These are phyloP conservation scores for Schizochytrium sp. DNA, from an alignment of 108 stramenopile genomes.

Conservation along the genomic window DNA sequence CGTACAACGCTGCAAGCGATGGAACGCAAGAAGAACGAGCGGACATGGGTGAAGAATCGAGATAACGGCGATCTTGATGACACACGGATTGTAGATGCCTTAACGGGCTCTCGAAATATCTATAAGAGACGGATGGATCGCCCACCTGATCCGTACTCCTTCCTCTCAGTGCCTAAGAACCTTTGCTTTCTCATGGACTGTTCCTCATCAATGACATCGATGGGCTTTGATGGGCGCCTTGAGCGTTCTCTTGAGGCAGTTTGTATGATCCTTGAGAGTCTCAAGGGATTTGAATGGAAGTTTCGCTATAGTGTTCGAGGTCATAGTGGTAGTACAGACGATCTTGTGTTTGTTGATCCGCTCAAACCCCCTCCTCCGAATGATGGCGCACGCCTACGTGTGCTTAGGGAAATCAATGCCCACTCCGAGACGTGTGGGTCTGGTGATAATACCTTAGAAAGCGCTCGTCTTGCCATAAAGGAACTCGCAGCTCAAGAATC, in stretches of 20 bases:
- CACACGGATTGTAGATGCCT: conserved; percentile 82
- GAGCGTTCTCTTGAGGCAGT: conserved; percentile 84
- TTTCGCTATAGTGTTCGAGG: conserved; percentile 63
- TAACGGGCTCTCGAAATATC: conserved; percentile 84
- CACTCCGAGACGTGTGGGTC: conserved; percentile 85
- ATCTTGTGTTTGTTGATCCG: conserved; percentile 45
- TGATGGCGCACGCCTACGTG: conserved; percentile 77
- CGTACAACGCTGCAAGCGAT: conserved; percentile 74
- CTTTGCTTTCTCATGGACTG: conserved; percentile 84
- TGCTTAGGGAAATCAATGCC: conserved; percentile 86
- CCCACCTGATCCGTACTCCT: conserved; percentile 29
- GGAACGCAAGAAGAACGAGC: conserved; percentile 77
- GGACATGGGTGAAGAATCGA: conserved; percentile 84
- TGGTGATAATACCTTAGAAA: conserved; percentile 87
- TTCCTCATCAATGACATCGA: conserved; percentile 87
- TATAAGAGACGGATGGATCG: conserved; percentile 83
- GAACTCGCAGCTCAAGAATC: conserved; percentile 69
- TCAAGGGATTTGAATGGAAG: conserved; percentile 82
- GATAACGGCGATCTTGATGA: conserved; percentile 89
- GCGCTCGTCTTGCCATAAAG: conserved; percentile 78
- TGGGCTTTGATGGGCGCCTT: conserved; percentile 84
- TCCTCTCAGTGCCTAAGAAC: conserved; percentile 64
- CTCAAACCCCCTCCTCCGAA: conserved; percentile 68
- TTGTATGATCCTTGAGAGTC: conserved; percentile 85
- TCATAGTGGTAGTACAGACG: conserved; percentile 63